These are phyloP conservation scores for Kurtzmaniella quercitrusa DNA, from an alignment of 1,139 yeast genomes.

Conservation along the genomic window DNA sequence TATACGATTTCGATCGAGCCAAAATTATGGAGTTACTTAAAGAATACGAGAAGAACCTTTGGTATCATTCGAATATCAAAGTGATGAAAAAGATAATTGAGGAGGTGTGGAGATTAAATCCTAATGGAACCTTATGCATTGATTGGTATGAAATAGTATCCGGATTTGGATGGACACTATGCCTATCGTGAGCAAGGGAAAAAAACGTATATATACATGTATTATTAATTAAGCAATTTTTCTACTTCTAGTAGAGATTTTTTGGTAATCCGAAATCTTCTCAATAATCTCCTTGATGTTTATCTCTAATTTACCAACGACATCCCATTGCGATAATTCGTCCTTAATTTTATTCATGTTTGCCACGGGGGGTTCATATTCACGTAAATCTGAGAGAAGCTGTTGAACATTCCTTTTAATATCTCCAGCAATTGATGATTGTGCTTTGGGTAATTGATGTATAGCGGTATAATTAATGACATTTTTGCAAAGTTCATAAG, in stretches of 20 bases:
- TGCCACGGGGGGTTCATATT: constrained; percentile 7
- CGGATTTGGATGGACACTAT: constrained; percentile 7
- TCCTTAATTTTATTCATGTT: constrained; percentile 7
- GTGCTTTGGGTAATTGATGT: constrained; percentile 5
- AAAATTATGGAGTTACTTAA: constrained; percentile 12
- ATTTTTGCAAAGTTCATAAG: constrained; percentile 26
- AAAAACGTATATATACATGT: neutral
- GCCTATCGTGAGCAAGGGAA: constrained; percentile 1
- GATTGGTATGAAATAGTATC: constrained; percentile 13
- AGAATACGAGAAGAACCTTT: constrained; percentile 13
- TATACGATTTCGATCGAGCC: constrained; percentile 10
- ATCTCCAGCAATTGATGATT: constrained; percentile 4
- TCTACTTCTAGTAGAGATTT: neutral
- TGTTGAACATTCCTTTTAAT: constrained; percentile 1
- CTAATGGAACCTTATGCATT: constrained; percentile 16
- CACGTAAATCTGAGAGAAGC: constrained; percentile 4
- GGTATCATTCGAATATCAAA: constrained; percentile 9
- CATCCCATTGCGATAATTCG: constrained; percentile 13
- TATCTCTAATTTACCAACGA: constrained; percentile 10
- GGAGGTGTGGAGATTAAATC: constrained; percentile 17
- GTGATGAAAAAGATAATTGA: constrained; percentile 15
- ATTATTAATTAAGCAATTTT: neutral
- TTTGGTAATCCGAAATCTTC: neutral
- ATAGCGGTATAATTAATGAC: constrained; percentile 9
- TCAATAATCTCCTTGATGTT: neutral